phyloP scores from a whole-genome alignment of 345 rosid species.

The Syzygium jambos region DNA sequence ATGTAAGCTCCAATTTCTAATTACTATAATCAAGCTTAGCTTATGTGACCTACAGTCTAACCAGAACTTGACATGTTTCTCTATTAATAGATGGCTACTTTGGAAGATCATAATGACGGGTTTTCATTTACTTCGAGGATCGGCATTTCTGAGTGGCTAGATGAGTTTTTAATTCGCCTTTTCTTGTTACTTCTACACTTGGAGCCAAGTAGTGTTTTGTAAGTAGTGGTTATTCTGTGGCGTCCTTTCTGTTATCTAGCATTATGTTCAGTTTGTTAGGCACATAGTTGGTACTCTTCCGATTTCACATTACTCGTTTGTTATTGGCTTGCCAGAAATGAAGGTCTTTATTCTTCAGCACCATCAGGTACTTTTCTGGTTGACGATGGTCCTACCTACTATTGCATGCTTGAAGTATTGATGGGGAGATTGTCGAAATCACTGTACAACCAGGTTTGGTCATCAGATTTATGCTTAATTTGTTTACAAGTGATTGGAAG shows the following conservation, averaged over 20 bases:
- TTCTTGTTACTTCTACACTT: conserved; percentile 83
- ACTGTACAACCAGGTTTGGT: conserved; percentile 68
- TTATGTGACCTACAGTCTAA: background rate
- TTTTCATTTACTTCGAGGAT: conserved; percentile 69
- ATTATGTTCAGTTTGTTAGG: background rate
- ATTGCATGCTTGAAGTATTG: conserved; percentile 96
- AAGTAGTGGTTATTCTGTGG: conserved; percentile 22
- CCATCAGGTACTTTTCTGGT: conserved; percentile 94
- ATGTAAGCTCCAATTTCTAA: conserved; percentile 42
- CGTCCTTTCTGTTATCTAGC: background rate
- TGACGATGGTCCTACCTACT: conserved; percentile 95
- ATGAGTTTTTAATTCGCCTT: conserved; percentile 87
- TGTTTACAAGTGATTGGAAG: background rate
- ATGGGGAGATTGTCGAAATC: conserved; percentile 87
- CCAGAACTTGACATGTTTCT: background rate
- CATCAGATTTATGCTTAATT: conserved; percentile 6
- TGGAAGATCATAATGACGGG: conserved; percentile 64
- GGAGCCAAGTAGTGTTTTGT: conserved; percentile 91
- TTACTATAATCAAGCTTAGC: background rate
- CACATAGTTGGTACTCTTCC: background rate
- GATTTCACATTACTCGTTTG: background rate
- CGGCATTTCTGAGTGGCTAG: conserved; percentile 90
- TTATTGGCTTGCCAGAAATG: conserved; percentile 51
- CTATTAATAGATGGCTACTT: conserved; percentile 52
- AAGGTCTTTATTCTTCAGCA: conserved; percentile 85